phyloP scores from a whole-genome alignment of 768 basidiomycete species.

The Mycena leptocephala region DNA sequence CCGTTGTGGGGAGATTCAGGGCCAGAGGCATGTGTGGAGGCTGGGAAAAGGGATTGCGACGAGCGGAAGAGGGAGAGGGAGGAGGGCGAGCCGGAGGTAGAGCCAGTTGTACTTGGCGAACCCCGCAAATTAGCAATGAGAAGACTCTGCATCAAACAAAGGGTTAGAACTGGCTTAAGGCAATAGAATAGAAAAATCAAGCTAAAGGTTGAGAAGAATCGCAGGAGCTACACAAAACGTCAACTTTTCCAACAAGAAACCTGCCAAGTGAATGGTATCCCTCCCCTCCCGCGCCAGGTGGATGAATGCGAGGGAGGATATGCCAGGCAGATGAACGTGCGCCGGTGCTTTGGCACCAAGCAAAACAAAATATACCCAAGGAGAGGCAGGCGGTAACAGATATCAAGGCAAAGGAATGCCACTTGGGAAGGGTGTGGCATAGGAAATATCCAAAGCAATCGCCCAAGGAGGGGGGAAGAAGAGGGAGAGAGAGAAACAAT shows the following conservation, averaged over 20 bases:
- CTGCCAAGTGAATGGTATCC: background rate
- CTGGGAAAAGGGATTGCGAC: constrained; percentile 34
- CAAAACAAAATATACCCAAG: too few species aligned
- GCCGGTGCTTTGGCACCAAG: too few species aligned
- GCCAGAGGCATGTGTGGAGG: constrained; percentile 39
- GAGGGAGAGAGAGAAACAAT: background rate
- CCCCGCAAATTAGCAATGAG: constrained; percentile 39
- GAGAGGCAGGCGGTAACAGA: too few species aligned
- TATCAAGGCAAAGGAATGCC: too few species aligned
- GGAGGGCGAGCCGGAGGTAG: constrained; percentile 23
- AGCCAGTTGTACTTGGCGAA: constrained; percentile 16
- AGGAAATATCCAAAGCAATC: too few species aligned
- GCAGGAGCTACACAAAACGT: constrained; percentile 43
- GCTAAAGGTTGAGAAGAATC: too few species aligned
- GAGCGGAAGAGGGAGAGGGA: constrained; percentile 38
- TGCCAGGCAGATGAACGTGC: too few species aligned
- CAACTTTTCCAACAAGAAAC: constrained; percentile 31
- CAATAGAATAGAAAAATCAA: background rate
- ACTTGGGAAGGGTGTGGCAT: too few species aligned
- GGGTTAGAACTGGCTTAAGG: background rate
- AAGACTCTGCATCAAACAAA: constrained; percentile 34
- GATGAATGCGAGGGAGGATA: too few species aligned
- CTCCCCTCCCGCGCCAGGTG: too few species aligned
- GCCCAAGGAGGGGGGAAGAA: constrained; percentile 1
- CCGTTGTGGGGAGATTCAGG: constrained; percentile 39